A percentile compares a stretch with the other conserved stretches of the same genome.
Conservation (phyloP, 305 asterid genomes). For the Rubia peregrina region DNA sequence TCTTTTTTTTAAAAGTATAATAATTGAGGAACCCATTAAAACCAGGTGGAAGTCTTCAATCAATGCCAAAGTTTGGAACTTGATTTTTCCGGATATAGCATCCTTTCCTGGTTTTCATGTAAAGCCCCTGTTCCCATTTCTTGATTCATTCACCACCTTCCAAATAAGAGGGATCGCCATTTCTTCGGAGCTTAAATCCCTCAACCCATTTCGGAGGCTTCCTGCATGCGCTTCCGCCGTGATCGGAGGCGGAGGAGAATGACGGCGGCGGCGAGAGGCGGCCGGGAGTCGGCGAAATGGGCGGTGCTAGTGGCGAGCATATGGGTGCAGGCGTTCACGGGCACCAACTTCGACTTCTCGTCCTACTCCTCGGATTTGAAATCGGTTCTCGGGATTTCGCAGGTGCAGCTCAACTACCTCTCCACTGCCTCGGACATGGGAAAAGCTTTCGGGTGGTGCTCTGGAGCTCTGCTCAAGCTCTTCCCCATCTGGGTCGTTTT, state of each 20-base stretch:
- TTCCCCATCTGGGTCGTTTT: conserved; percentile 44
- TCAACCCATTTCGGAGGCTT: background rate
- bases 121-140: background rate
- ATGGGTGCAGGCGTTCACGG: conserved; percentile 73
- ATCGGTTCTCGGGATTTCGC: conserved; percentile 39
- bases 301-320: conserved; percentile 40
- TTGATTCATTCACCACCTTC: background rate
- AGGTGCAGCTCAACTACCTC: conserved; percentile 48
- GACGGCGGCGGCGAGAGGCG: conserved; percentile 13
- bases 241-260: conserved; percentile 8
- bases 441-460: conserved; percentile 69
- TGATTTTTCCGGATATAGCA: too few species aligned
- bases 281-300: conserved; percentile 40
- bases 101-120: background rate
- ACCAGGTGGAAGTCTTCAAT: too few species aligned
- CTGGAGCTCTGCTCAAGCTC: conserved; percentile 39
- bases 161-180: background rate
- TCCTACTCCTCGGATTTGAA: conserved; percentile 50
- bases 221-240: background rate
- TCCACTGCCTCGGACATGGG: conserved; percentile 62
- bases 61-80: too few species aligned
- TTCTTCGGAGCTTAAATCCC: background rate
- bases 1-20: too few species aligned
- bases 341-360: conserved; percentile 58
- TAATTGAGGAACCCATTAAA: too few species aligned